Evolutionary conservation across 2,329 filamentous ascomycete genomes (phyloP), one percentile per base, ranked within the genome.

Genomic region (Botrytis cinerea): DNA sequence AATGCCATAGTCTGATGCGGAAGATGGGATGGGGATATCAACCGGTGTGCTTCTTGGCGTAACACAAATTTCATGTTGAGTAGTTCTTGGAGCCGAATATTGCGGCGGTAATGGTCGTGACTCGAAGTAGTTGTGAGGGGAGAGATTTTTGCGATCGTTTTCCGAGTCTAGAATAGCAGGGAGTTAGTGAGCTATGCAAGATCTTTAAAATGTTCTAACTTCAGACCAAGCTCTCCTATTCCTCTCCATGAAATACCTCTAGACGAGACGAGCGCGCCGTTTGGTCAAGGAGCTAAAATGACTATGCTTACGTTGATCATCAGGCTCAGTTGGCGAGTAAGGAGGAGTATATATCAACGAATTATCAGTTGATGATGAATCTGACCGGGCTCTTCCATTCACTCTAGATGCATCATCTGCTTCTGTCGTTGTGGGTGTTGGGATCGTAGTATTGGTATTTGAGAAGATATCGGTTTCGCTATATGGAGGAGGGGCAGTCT

Each of bases 381-480:
- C 70, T n/a, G 77, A 78, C 16, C 73, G 71, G 4, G 70, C 38
- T 62, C 69, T 62, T n/a, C 46, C 72, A 69, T 61, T 57, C 51
- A 72, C 73, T 32, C 82, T 80, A n/a, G 83, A 82, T 51, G 77
- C 79, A 76, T 82, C 80, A 73, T 84, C 83, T 69, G 81, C 79
- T 71, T 77, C 76, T 63, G 78, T 80, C 76, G 76, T 76, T 71
- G 76, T 66, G 32, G 77, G 77, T 40, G 77, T 78, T 4, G 72
- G 64, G 28, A 35, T 46, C 20, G 46, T 72, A 22, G 60, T 72
- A 70, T 82, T 82, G 5, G 85, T 81, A 68, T 78, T 82, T 22
- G 86, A 88, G 81, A 85, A 87, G 54, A 87, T 84, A 78, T 89
- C 87, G 25, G 86, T 88, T 79, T 88, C 87, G 57, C 85, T 85